Evolutionary conservation across 768 basidiomycete genomes (phyloP).

Genomic region (Multifurca ochricompacta): DNA sequence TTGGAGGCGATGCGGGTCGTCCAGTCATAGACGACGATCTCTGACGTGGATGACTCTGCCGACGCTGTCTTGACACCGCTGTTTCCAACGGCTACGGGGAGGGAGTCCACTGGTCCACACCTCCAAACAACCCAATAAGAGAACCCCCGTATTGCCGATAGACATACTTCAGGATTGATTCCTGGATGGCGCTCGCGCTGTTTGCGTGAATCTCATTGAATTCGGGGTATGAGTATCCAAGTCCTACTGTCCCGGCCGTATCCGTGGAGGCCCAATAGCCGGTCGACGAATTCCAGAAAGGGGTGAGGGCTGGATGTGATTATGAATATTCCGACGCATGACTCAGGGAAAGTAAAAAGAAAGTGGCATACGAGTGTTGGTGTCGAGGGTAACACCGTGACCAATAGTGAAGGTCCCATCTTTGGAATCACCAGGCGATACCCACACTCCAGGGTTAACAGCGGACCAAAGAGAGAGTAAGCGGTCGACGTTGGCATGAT

Average conservation of each 20-base stretch:
- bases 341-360: neutral
- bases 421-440: constrained; percentile 22
- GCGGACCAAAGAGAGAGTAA: constrained; percentile 43
- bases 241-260: constrained; percentile 25
- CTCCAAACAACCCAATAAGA: neutral
- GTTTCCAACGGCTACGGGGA: no score
- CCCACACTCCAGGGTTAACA: constrained; percentile 36
- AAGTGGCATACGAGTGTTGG: neutral
- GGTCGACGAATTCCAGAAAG: constrained; percentile 36
- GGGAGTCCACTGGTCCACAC: no score
- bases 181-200: constrained; percentile 24
- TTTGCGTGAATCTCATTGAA: constrained; percentile 33
- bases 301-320: constrained; percentile 33
- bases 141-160: constrained; percentile 30
- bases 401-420: constrained; percentile 15
- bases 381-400: neutral
- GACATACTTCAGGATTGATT: constrained; percentile 29
- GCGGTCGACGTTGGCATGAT: constrained; percentile 48
- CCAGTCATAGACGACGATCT: constrained; percentile 32
- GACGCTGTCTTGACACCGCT: no score
- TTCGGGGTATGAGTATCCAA: constrained; percentile 46
- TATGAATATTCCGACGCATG: neutral
- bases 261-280: constrained; percentile 34
- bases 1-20: constrained; percentile 35
- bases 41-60: no score